Percentiles rank a stretch among this genome's conserved stretches.
Conservation (phyloP, 192 early-diverging fungal genomes). For the Mortierella alpina region DNA sequence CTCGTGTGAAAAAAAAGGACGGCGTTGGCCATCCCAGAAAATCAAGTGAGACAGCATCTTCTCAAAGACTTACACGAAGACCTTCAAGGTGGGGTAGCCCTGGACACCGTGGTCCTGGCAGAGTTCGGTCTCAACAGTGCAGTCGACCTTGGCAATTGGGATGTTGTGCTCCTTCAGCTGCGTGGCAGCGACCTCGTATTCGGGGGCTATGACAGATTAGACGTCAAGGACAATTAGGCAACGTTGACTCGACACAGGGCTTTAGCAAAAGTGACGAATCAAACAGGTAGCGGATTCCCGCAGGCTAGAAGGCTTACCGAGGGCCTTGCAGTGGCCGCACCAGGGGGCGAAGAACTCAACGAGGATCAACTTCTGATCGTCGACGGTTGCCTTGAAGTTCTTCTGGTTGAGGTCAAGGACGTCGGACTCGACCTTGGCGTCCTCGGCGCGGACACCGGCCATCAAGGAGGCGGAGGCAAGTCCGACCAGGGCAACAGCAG, state of each 20-base stretch:
- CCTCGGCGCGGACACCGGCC: constrained; percentile 45
- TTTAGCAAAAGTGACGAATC: background rate
- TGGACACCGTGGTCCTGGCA: constrained; percentile 85
- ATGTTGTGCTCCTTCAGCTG: constrained; percentile 80
- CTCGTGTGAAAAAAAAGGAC: constrained; percentile 1
- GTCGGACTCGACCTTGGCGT: constrained; percentile 48
- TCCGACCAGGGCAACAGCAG: constrained; percentile 50
- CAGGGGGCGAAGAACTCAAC: constrained; percentile 98
- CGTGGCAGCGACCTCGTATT: constrained; percentile 94
- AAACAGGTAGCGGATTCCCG: background rate
- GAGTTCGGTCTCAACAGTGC: constrained; percentile 86
- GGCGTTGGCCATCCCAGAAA: too few relatives aligned
- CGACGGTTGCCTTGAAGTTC: constrained; percentile 72
- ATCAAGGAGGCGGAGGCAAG: constrained; percentile 47
- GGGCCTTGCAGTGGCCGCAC: constrained; percentile 97
- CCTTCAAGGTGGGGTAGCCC: constrained; percentile 95
- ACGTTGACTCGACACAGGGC: background rate
- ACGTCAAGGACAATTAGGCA: background rate
- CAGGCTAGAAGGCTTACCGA: constrained; percentile 55
- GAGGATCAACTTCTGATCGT: constrained; percentile 76
- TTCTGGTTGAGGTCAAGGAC: constrained; percentile 66
- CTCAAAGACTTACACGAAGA: constrained; percentile 69
- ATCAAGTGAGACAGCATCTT: too few relatives aligned
- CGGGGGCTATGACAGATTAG: constrained; percentile 73
- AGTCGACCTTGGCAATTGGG: constrained; percentile 95